Evolutionary conservation across 2,329 filamentous ascomycete species (phyloP).

Genomic region (Trichoderma aggressivum): DNA sequence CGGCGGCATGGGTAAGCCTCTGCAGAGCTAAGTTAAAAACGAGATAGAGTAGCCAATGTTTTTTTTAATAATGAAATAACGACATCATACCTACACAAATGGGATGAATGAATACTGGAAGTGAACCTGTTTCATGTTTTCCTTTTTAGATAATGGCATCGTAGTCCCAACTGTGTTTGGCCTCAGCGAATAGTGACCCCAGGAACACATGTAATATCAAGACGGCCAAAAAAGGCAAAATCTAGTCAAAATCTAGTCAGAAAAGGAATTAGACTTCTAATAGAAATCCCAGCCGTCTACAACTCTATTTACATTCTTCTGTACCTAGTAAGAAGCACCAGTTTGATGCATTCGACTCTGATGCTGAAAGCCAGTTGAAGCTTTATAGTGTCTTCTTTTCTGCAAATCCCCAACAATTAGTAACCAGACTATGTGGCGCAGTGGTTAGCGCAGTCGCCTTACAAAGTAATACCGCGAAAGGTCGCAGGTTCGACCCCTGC

Average conservation of each 20-base stretch:
- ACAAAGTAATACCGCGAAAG: constrained; percentile 35
- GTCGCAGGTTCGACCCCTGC: constrained; percentile 46
- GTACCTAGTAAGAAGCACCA: not conserved
- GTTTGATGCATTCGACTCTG: not conserved
- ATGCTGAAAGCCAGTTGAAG: not conserved
- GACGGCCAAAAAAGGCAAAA: not conserved
- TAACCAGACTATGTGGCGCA: constrained; percentile 32
- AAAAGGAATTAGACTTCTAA: not conserved
- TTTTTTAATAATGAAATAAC: not conserved
- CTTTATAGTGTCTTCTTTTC: not conserved
- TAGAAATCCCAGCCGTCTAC: not conserved
- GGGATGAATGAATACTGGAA: not conserved
- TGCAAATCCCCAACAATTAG: not conserved
- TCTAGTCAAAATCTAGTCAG: not conserved
- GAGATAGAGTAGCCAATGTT: not conserved
- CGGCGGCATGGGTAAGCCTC: constrained; percentile 54
- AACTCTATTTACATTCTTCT: not conserved
- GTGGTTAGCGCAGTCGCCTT: constrained; percentile 41
- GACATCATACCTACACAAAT: not conserved
- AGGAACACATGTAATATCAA: not conserved
- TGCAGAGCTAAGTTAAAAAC: constrained; percentile 40
- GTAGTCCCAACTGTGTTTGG: not conserved
- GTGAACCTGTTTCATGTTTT: not conserved
- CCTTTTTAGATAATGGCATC: not conserved
- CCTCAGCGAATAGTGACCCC: not conserved